Evolutionary conservation across 2,329 filamentous ascomycete genomes (phyloP), one percentile per base, ranked within the genome.

Genomic region (Colletotrichum costaricense): DNA sequence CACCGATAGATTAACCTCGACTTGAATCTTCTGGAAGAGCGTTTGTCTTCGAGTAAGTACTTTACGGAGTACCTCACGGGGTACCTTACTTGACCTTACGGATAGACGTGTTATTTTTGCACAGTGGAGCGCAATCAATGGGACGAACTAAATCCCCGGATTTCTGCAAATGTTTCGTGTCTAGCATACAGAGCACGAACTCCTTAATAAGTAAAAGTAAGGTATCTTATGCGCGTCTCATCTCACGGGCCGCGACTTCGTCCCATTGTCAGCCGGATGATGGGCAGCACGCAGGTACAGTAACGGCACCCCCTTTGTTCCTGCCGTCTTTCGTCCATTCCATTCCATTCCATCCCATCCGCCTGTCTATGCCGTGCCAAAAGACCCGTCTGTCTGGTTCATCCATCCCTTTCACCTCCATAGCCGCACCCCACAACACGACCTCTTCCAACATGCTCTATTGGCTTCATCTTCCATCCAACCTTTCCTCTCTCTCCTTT

Each of bases 241-340:
- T 49, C 42, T 49, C 42, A 22, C 4, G 42, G 42, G 42, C 42
- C 30, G 5, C 7, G 60, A 24, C 60, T 60, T 70, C 70, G 38
- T 73, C 67, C 70, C 70, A 73, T 65, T 70, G 66, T 70, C 67
- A 65, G 22, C 59, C 19, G 59, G 26, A 63, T 63, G 42, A 64
- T 56, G 55, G 33, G 19, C 30, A 49, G 35, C 22, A 58, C 55
- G 19, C 30, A 49, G 70, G 35, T 22, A 58, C 55, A 35, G 16
- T 16, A 59, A 9, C 54, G 33, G 33, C 16, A 19, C 8, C 49
- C 65, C 65, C 67, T 56, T 69, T 65, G 70, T 65, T 52, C 66
- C 59, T 22, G 33, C 60, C 24, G 38, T 49, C 26, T 42, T 35
- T 49, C 33, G 33, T 49, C 63, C 46, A 33, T 33, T n/a, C 24